Base-by-base conservation (phyloP, 129 eudicot genomes). In the Calendula officinalis region DNA sequence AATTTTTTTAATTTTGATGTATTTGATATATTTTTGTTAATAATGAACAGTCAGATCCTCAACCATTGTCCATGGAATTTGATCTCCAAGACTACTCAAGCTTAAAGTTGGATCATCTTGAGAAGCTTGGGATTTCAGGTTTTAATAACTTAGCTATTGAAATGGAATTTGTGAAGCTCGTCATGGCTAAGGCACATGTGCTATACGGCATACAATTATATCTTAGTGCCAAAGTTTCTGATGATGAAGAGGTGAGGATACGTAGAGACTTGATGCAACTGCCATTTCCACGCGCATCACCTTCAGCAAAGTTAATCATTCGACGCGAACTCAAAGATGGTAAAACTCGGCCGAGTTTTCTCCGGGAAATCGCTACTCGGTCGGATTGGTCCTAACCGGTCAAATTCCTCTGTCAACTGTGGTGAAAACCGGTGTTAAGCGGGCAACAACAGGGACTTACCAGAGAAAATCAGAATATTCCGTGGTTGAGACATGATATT, bases 221-320 rank as follows among this genome's bases (percentile, higher is more conserved):
- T 15, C 65, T 59, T 37, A 0, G 8, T 36, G 9, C 2, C 5
- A 4, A 14, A 2, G 41, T 39, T 39, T 15, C 43, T 68, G 73
- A 11, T 14, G 65, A 56, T 3, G 42, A 56, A 7, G 56, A 47
- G 56, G 12, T 32, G 34, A 15, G 33, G 73, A 68, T 68, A 14
- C n/a, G 32, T 35, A 10, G 34, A 43, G 65, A 68, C 8, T 6
- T 44, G 55, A 1, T 68, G 32, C 41, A 7, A 0, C 0, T 43
- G 22, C 54, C 54, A 27, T 67, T 67, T 30, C 43, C 60, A 51
- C 73, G 64, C 27, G 73, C 72, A 53, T 67, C 64, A 41, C 64
- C 64, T 7, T 30, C 39, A 42, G 64, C 43, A 17, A 54, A 27
- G 7, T 6, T 56, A 32, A 55, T 55, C 12, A 55, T 55, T 2